Evolutionary conservation across 2,329 filamentous ascomycete species (phyloP).

Genomic region (Clarireedia paspali): DNA sequence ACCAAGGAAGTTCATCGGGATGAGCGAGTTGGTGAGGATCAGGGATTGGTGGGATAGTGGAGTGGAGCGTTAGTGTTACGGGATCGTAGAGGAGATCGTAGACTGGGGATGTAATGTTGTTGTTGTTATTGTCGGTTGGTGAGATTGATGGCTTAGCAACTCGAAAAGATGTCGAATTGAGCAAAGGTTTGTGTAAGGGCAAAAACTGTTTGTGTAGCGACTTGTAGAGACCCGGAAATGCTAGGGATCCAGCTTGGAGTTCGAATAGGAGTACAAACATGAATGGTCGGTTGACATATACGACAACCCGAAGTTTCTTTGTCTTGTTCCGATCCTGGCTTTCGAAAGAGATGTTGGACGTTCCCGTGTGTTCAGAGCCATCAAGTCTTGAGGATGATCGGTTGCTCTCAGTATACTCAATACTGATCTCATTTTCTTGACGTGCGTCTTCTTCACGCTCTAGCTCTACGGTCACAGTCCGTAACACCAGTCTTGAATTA

Average conservation of each 20-base stretch:
- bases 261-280: slow-evolving; percentile 70
- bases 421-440: slow-evolving; percentile 38
- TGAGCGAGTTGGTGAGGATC: slow-evolving; percentile 31
- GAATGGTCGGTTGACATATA: slow-evolving; percentile 69
- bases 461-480: slow-evolving; percentile 61
- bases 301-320: slow-evolving; percentile 56
- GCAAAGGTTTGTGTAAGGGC: slow-evolving; percentile 49
- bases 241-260: slow-evolving; percentile 49
- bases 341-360: slow-evolving; percentile 29
- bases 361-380: slow-evolving; percentile 20
- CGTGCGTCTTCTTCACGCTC: slow-evolving; percentile 35
- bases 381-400: slow-evolving; percentile 7
- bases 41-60: slow-evolving; percentile 60
- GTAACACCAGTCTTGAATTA: slow-evolving; percentile 51
- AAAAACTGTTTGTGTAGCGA: slow-evolving; percentile 53
- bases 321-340: slow-evolving; percentile 47
- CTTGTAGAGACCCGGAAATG: slow-evolving; percentile 48
- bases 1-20: slow-evolving; percentile 38
- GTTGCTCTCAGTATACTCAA: slow-evolving; percentile 32
- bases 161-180: slow-evolving; percentile 49
- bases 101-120: slow-evolving; percentile 33
- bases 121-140: not conserved
- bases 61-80: slow-evolving; percentile 46
- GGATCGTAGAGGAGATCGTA: slow-evolving; percentile 60
- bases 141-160: slow-evolving; percentile 38